Base-by-base conservation (phyloP, 345 rosid genomes). In the Eucalyptus victrix region DNA sequence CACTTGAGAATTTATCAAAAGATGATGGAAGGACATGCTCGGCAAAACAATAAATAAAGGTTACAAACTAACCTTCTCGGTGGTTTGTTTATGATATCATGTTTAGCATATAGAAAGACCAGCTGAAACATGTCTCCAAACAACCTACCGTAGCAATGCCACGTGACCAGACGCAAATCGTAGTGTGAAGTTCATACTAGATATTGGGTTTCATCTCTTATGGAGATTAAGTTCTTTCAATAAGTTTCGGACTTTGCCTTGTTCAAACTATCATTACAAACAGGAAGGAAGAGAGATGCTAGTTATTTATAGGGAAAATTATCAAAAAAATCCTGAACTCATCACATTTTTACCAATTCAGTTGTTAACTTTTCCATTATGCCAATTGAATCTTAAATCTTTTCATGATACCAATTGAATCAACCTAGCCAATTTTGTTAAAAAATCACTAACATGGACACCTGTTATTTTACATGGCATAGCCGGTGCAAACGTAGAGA, bases 361-460 rank as follows among this genome's bases (percentile, higher is more conserved):
- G 1, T 49, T 1, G 2, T 49, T 2, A 49, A 49, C 1, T 2
- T 49, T 49, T 49, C 0, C 1, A 0, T 49, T 5, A 49, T 49
- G 18, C 7, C 3, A 49, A 49, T 15, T 15, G 51, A 49, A 49
- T 49, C 0, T 15, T 49, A 49, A 49, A 49, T 0, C 0, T 49
- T 15, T 15, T 49, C 51, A 49, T 2, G 2, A 15, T 49, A 7
- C 18, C 51, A 49, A 5, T 49, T 49, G 18, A 49, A 1, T 49
- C 5, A 2, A 49, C 15, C 18, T 49, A 2, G 0, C 6, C 18
- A 15, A 49, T 49, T 49, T 49, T 15, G 18, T 49, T 5, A 49
- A 2, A 2, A 15, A 49, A 49, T 49, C 0, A 0, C 2, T 49
- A 2, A 49, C 1, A 49, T 49, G 7, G 18, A 49, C 17, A 49